These are phyloP conservation scores for Rhodotorula sp. DNA, from an alignment of 1,284 basidiomycete genomes.

Conservation along the genomic window DNA sequence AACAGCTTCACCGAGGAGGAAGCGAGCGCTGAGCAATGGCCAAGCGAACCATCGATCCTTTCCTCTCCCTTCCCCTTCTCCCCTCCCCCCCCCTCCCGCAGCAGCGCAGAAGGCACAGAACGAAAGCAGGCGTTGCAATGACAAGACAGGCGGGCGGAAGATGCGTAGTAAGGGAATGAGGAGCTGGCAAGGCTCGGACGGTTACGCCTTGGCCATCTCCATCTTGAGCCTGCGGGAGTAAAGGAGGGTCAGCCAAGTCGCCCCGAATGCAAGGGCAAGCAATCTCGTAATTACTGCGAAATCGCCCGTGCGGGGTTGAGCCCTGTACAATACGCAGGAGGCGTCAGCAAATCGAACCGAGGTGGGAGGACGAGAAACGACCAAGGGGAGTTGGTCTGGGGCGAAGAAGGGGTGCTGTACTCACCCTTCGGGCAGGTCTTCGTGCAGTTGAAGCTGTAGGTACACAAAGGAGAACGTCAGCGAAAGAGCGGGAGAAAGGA, in stretches of 20 bases:
- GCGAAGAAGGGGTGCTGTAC: not conserved
- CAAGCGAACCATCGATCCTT: too few relatives aligned
- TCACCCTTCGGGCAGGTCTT: constrained; percentile 57
- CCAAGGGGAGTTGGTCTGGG: not conserved
- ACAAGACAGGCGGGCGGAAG: not conserved
- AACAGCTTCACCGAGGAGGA: too few relatives aligned
- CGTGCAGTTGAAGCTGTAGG: constrained; percentile 75
- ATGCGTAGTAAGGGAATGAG: not conserved
- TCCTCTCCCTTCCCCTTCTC: too few relatives aligned
- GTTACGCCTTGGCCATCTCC: constrained; percentile 34
- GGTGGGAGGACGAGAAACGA: too few relatives aligned
- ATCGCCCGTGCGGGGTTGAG: not conserved
- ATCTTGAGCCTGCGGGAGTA: constrained; percentile 21
- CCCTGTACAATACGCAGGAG: not conserved
- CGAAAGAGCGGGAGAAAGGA: not conserved
- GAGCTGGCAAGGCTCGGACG: not conserved
- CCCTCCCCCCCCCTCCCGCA: too few relatives aligned
- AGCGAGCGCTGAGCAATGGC: too few relatives aligned
- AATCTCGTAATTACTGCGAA: not conserved
- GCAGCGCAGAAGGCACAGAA: too few relatives aligned
- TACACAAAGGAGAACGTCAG: constrained; percentile 54
- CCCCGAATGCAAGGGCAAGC: too few relatives aligned
- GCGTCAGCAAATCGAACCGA: not conserved
- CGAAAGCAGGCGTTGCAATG: too few relatives aligned
- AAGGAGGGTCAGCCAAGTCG: not conserved